These are phyloP conservation scores for Ceratobasidium sp. DNA, from an alignment of 1,284 basidiomycete genomes.

Conservation along the genomic window DNA sequence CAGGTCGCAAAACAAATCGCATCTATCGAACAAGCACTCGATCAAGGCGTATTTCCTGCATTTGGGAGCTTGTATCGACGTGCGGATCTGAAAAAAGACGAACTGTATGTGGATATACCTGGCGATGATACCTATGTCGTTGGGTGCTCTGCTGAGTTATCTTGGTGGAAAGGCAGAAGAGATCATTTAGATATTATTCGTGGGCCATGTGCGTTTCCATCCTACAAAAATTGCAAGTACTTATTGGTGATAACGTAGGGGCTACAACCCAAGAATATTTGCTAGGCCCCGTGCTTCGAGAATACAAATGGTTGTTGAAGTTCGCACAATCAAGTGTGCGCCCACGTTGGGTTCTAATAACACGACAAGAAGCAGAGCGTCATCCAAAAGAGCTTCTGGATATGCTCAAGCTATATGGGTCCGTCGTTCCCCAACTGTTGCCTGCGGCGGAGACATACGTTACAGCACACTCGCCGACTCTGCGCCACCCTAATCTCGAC, in stretches of 20 bases:
- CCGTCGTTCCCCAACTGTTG: neutral
- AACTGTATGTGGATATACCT: neutral
- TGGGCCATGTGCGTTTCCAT: neutral
- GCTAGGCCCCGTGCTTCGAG: neutral
- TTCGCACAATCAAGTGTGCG: neutral
- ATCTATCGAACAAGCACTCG: neutral
- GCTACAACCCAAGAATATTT: neutral
- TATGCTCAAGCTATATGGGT: neutral
- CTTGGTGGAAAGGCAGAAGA: neutral
- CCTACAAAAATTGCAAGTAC: no score
- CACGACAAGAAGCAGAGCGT: neutral
- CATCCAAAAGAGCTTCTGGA: neutral
- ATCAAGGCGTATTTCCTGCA: neutral
- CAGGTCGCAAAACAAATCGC: neutral
- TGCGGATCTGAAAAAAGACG: neutral
- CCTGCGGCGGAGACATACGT: neutral
- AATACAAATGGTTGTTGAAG: neutral
- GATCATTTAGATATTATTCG: neutral
- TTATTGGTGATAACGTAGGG: no score
- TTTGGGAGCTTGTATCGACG: neutral
- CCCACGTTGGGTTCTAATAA: neutral
- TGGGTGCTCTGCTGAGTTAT: neutral
- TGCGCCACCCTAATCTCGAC: neutral
- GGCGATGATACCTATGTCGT: conserved; percentile 1
- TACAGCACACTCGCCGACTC: neutral